Base-by-base conservation (phyloP, 148 eudicot genomes). In the Limonium bicolor region DNA sequence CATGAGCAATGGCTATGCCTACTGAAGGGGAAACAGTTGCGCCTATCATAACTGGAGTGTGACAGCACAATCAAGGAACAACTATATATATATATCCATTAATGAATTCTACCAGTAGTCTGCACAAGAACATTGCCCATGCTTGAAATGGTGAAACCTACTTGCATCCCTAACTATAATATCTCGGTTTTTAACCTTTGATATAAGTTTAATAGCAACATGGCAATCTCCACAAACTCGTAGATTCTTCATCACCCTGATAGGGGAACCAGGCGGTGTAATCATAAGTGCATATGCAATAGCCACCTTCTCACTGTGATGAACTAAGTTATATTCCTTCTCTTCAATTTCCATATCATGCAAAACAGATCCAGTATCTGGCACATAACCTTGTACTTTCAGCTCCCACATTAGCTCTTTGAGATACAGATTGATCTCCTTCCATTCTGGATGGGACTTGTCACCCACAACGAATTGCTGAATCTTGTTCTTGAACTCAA, bases 191-290 rank as follows among this genome's bases (percentile, higher is more conserved):
- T 65, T 82, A 6, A 78, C 46, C 53, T 63, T 51, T 4, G 94
- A 82, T 61, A 82, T 76, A 49, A 68, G 62, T 68, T 86, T 82
- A 28, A 86, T 68, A 21, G 81, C 87, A 7, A 35, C 65, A 62
- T 86, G 96, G 40, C 94, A 86, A 59, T 86, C 96, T 26, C 60
- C 36, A 18, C 96, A 86, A 21, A 86, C 69, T 2, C 88, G 71
- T 65, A 86, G 47, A 48, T 86, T 86, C 68, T 86, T 86, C 88
- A 86, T 86, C 31, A 82, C 64, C 62, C 88, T 68, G n/a, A 86
- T 76, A 2, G 84, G 72, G 22, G 73, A 49, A 43, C 79, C 68
- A 6, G 68, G 62, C 0, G 93, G 87, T 11, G 73, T 66, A 57
- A 54, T 76, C 96, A 86, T 73, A n/a, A 82, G 55, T 26, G 94